Percentiles rank a stretch among this genome's conserved stretches.
phyloP scores from a whole-genome alignment of 2,329 filamentous ascomycete species.

The Paecilomyces niveus region DNA sequence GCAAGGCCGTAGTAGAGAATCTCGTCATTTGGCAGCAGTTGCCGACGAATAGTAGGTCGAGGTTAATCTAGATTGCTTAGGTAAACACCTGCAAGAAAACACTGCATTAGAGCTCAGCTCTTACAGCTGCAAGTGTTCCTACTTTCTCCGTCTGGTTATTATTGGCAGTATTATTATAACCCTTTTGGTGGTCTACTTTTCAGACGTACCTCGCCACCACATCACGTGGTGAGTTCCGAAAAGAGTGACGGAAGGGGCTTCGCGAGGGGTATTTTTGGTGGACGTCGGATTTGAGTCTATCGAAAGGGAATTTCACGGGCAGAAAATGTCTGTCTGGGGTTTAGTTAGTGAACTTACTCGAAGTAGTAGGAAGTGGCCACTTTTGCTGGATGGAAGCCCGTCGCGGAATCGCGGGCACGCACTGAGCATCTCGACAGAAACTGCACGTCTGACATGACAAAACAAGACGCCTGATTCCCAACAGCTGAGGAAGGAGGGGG shows the following conservation, averaged over 20 bases:
- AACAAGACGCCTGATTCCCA: neutral
- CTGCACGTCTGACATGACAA: neutral
- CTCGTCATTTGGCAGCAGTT: neutral
- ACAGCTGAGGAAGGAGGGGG: neutral
- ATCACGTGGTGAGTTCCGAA: neutral
- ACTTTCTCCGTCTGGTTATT: neutral
- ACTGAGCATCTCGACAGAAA: neutral
- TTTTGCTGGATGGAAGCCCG: neutral
- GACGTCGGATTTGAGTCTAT: neutral
- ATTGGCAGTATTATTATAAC: neutral
- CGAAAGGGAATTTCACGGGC: neutral
- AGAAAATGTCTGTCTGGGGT: neutral
- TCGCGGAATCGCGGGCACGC: too few species aligned
- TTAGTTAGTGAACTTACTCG: neutral
- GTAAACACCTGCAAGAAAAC: too few species aligned
- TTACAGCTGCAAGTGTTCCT: neutral
- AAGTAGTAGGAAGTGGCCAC: neutral
- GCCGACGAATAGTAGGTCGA: too few species aligned
- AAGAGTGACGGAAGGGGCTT: neutral
- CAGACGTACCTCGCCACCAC: neutral
- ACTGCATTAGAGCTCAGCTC: too few species aligned
- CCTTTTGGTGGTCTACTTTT: neutral
- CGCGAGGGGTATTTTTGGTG: neutral
- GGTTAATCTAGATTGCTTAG: too few species aligned
- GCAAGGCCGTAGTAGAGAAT: neutral